Percentiles rank a stretch among this genome's conserved stretches.
Evolutionary conservation across 1,139 yeast genomes (phyloP).

Genomic region (Taphrina sp.): DNA sequence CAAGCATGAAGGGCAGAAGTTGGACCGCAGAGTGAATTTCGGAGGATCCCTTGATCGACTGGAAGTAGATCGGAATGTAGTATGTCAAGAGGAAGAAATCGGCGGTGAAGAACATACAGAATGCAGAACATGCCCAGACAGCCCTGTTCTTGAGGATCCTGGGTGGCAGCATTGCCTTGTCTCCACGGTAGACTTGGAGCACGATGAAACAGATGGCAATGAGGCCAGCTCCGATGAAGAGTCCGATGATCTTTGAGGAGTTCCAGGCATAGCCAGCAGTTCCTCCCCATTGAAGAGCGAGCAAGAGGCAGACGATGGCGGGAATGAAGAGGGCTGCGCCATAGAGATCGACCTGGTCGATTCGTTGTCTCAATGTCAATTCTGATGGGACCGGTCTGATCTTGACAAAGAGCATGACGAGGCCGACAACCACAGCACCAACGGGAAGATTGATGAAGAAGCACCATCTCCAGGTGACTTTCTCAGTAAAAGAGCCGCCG

Average conservation of each 20-base stretch:
- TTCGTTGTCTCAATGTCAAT: slow-evolving; percentile 45
- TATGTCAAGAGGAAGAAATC: slow-evolving; percentile 51
- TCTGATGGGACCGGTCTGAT: slow-evolving; percentile 50
- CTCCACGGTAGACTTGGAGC: slow-evolving; percentile 53
- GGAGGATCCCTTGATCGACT: slow-evolving; percentile 50
- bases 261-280: slow-evolving; percentile 50
- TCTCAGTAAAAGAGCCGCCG: slow-evolving; percentile 58
- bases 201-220: slow-evolving; percentile 47
- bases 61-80: slow-evolving; percentile 59
- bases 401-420: slow-evolving; percentile 56
- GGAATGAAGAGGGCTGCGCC: slow-evolving; percentile 51
- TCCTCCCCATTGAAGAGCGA: slow-evolving; percentile 58
- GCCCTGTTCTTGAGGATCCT: slow-evolving; percentile 48
- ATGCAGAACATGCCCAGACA: slow-evolving; percentile 47
- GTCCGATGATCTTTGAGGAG: slow-evolving; percentile 57
- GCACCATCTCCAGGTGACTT: slow-evolving; percentile 73
- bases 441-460: slow-evolving; percentile 70
- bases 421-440: slow-evolving; percentile 57
- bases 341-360: slow-evolving; percentile 51
- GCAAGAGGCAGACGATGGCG: slow-evolving; percentile 50
- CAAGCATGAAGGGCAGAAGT: slow-evolving; percentile 55
- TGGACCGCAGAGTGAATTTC: slow-evolving; percentile 61
- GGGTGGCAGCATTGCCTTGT: slow-evolving; percentile 52
- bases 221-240: slow-evolving; percentile 57
- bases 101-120: slow-evolving; percentile 49